Base-by-base conservation (phyloP, 345 rosid genomes). In the Streptanthus diversifolius region DNA sequence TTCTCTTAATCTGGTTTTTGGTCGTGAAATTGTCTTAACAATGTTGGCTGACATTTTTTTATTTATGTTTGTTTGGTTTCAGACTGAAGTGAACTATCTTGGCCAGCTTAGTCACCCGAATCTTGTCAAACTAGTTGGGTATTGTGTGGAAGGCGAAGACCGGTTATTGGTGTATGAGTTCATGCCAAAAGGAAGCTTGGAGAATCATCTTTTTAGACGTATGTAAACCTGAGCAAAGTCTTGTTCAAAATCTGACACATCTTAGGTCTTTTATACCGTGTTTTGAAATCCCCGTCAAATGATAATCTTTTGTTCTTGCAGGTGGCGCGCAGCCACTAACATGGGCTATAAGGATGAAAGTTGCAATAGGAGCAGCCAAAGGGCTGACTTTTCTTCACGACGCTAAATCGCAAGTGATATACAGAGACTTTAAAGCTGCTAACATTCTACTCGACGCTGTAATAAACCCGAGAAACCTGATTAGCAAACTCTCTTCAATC, bases 41-140 rank as follows among this genome's bases (percentile, higher is more conserved):
- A 55, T 74, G 52, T 36, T 59, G 25, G 43, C 45, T 77, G 30
- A 56, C 32, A 63, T 36, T 9, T 11, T 6, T 27, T 3, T 27
- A 1, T 39, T 18, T 27, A 1, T 11, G 8, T 12, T 45, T 14
- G 1, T 33, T 82, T 68, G 74, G 37, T 85, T 83, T 74, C 89
- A 93, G 98, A 89, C 98, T 24, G 98, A 93, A 87, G 96, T 93
- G 75, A 83, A 88, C 79, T 93, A 88, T 80, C 97, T 93, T 22
- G 98, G 98, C 52, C 95, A 91, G 76, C 97, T 93, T 70, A 92
- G 89, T 81, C 98, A 93, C 73, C 89, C 80, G 21, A 89, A 91
- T 82, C 90, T 93, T 60, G 98, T 93, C 45, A 91, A 89, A 71
- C 81, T 93, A 73, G 80, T 93, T 77, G 98, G 98, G 3, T 93